Evolutionary conservation across 1,139 yeast genomes (phyloP).

Genomic region (Yamadazyma aaseri): DNA sequence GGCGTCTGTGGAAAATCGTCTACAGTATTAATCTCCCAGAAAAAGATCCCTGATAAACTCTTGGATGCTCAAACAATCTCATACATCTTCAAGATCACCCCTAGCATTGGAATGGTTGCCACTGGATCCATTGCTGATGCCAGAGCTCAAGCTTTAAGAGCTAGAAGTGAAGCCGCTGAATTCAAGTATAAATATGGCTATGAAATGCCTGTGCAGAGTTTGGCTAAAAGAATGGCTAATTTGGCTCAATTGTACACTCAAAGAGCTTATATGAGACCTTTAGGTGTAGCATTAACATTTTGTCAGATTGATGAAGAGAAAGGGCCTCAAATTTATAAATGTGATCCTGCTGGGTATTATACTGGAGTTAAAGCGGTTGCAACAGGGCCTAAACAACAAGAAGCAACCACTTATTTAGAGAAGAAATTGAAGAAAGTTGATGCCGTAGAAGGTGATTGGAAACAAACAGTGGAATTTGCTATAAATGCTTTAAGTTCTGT

Average conservation of each 20-base stretch:
- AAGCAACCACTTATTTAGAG: constrained; percentile 86
- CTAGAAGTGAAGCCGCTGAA: constrained; percentile 92
- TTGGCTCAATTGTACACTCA: constrained; percentile 93
- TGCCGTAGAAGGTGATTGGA: constrained; percentile 80
- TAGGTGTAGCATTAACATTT: constrained; percentile 90
- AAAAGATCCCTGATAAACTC: constrained; percentile 93
- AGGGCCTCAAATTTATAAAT: constrained; percentile 90
- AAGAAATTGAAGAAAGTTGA: constrained; percentile 84
- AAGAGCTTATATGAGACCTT: constrained; percentile 98
- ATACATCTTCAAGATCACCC: constrained; percentile 79
- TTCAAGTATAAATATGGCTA: constrained; percentile 92
- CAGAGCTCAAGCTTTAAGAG: constrained; percentile 83
- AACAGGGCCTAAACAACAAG: constrained; percentile 97
- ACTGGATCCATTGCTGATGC: constrained; percentile 98
- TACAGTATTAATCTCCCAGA: constrained; percentile 89
- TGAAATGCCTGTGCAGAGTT: constrained; percentile 93
- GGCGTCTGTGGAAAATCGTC: constrained; percentile 87
- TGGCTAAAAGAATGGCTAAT: constrained; percentile 95
- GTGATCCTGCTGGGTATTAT: constrained; percentile 97
- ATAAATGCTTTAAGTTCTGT: constrained; percentile 83
- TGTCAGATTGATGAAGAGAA: constrained; percentile 74
- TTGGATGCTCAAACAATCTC: constrained; percentile 84
- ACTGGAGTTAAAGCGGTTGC: constrained; percentile 91
- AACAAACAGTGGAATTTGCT: constrained; percentile 84
- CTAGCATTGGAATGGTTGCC: constrained; percentile 83